These are phyloP conservation scores for Xerocomus cyaneibrunnescens DNA, from an alignment of 1,284 basidiomycete species.

Conservation along the genomic window DNA sequence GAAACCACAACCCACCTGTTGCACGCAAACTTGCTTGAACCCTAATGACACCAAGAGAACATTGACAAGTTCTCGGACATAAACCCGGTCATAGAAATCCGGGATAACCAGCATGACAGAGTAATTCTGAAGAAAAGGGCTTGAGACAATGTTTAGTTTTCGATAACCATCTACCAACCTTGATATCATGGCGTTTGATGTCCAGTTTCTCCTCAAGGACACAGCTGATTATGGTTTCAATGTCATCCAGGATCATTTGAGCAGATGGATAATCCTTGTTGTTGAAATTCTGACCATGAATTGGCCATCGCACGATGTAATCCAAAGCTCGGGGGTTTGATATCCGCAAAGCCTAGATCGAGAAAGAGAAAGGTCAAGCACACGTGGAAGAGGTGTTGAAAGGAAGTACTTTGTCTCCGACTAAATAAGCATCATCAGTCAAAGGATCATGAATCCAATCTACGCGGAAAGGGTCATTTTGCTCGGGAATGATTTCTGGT, in stretches of 20 bases:
- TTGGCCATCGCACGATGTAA: conserved; percentile 77
- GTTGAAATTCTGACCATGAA: conserved; percentile 77
- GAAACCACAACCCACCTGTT: conserved; percentile 61
- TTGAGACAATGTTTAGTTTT: background rate
- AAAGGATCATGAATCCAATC: conserved; percentile 71
- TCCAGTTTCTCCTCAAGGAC: conserved; percentile 63
- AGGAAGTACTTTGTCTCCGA: conserved; percentile 67
- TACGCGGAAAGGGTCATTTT: conserved; percentile 76
- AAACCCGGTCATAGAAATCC: conserved; percentile 85
- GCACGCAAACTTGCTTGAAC: conserved; percentile 88
- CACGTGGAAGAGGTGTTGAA: conserved; percentile 2
- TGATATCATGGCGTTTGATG: conserved; percentile 58
- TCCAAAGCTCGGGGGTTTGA: conserved; percentile 64
- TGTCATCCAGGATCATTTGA: conserved; percentile 73
- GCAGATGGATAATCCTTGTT: conserved; percentile 70
- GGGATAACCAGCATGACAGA: conserved; percentile 91
- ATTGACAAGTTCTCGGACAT: conserved; percentile 79
- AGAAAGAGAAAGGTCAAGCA: conserved; percentile 12
- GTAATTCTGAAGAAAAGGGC: conserved; percentile 53
- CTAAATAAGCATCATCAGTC: conserved; percentile 47
- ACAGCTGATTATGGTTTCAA: conserved; percentile 67
- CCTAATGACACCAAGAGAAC: conserved; percentile 81
- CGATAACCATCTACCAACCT: conserved; percentile 43
- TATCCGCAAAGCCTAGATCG: conserved; percentile 65
- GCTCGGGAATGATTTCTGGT: conserved; percentile 79